A percentile compares a stretch with the other conserved stretches of the same genome.
Conservation (phyloP, 2,329 filamentous ascomycete genomes). For the Penicillium brasilianum region DNA sequence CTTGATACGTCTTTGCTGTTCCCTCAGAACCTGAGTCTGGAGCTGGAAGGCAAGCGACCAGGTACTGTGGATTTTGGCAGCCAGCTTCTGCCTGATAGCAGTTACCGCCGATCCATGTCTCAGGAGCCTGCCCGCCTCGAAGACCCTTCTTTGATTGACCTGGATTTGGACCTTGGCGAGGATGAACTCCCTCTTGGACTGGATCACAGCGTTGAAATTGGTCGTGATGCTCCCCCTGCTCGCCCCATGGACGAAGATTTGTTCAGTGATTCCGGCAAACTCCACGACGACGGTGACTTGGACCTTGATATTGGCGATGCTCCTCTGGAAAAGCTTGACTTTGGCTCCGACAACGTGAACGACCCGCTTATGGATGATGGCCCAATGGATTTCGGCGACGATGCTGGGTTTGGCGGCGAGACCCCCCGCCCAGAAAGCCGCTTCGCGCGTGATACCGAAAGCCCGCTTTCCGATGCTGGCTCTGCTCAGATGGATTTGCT, state of each 20-base stretch:
- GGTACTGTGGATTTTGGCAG: slow-evolving; percentile 65
- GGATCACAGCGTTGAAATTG: slow-evolving; percentile 78
- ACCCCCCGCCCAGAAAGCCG: slow-evolving; percentile 54
- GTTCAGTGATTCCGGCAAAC: slow-evolving; percentile 67
- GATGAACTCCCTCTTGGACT: slow-evolving; percentile 70
- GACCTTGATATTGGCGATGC: slow-evolving; percentile 22
- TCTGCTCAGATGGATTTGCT: slow-evolving; percentile 65
- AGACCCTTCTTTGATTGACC: slow-evolving; percentile 74
- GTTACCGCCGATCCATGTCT: slow-evolving; percentile 51
- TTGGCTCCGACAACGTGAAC: slow-evolving; percentile 49
- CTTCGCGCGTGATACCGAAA: slow-evolving; percentile 69
- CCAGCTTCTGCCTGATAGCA: slow-evolving; percentile 76
- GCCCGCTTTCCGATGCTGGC: slow-evolving; percentile 72
- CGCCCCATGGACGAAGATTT: slow-evolving; percentile 62
- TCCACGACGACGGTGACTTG: slow-evolving; percentile 61
- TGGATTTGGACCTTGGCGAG: slow-evolving; percentile 72
- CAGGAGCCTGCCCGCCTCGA: slow-evolving; percentile 62
- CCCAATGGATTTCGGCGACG: slow-evolving; percentile 54
- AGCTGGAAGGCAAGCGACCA: slow-evolving; percentile 43
- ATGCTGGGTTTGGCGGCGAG: slow-evolving; percentile 64
- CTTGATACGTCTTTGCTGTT: slow-evolving; percentile 81
- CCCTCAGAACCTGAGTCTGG: slow-evolving; percentile 66
- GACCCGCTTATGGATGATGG: slow-evolving; percentile 60
- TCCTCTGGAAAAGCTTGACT: slow-evolving; percentile 28
- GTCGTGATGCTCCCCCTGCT: slow-evolving; percentile 78